Conservation (phyloP, 176 grass and related monocot genomes). For the Dendrocalamus sinicus region DNA sequence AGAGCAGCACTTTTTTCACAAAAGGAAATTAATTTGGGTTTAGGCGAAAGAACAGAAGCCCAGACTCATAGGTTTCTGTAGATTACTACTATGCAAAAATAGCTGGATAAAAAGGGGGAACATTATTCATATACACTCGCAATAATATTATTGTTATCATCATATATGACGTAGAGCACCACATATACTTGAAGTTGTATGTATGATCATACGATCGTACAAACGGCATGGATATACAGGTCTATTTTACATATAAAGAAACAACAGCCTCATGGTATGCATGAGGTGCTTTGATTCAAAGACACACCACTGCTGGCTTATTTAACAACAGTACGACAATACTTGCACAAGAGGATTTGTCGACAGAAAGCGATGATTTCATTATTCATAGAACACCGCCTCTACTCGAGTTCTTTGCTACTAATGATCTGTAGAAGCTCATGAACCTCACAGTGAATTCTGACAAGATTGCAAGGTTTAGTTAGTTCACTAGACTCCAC, state of each 20-base stretch:
- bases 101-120: background rate
- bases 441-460: constrained; percentile 82
- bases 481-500: background rate
- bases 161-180: no score
- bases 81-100: background rate
- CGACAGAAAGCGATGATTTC: background rate
- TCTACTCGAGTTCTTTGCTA: constrained; percentile 46
- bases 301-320: constrained; percentile 16
- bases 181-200: background rate
- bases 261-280: background rate
- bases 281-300: constrained; percentile 2
- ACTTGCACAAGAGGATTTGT: background rate
- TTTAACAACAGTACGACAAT: background rate
- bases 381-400: constrained; percentile 16
- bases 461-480: constrained; percentile 40
- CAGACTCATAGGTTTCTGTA: background rate
- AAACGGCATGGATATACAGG: background rate
- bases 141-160: background rate
- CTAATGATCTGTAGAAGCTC: constrained; percentile 61
- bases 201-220: background rate
- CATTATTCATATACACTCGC: background rate
- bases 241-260: constrained; percentile 17
- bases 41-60: background rate
- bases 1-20: background rate
- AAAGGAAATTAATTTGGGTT: background rate